Conservation (phyloP, 2,329 filamentous ascomycete genomes). For the Aspergillus udagawae region DNA sequence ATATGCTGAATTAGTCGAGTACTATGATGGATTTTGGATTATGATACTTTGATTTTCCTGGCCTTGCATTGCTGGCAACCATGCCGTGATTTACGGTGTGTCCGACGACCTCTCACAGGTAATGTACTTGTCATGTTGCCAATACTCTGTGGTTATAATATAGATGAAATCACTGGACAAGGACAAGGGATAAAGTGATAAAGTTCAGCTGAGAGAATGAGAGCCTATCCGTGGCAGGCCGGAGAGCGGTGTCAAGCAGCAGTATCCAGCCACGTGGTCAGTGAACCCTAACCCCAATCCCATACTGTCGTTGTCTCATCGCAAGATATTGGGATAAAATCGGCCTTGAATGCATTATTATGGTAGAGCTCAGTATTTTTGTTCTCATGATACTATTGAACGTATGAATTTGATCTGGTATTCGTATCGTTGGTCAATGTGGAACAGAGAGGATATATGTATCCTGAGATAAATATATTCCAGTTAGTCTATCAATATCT, state of each 20-base stretch:
- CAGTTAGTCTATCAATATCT: not conserved
- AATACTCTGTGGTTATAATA: not conserved
- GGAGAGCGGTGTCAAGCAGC: not conserved
- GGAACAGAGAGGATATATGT: too few species aligned
- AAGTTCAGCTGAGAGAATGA: not conserved
- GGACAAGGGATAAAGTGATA: not conserved
- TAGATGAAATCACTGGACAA: not conserved
- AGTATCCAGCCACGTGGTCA: not conserved
- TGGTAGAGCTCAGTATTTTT: not conserved
- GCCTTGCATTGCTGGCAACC: slow-evolving; percentile 26
- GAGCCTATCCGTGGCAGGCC: too few species aligned
- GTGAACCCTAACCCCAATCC: not conserved
- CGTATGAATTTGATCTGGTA: too few species aligned
- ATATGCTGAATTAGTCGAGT: not conserved
- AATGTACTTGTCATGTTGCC: not conserved
- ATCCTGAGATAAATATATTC: too few species aligned
- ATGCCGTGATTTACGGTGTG: slow-evolving; percentile 24
- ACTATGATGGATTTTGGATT: not conserved
- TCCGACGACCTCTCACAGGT: slow-evolving; percentile 10
- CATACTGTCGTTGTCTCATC: not conserved
- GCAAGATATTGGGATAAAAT: not conserved
- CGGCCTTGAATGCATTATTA: not conserved
- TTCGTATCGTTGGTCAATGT: too few species aligned
- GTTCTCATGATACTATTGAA: not conserved
- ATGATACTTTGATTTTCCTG: slow-evolving; percentile 26